Conservation (phyloP, 2,329 filamentous ascomycete genomes). For the Penicillium sp. region DNA sequence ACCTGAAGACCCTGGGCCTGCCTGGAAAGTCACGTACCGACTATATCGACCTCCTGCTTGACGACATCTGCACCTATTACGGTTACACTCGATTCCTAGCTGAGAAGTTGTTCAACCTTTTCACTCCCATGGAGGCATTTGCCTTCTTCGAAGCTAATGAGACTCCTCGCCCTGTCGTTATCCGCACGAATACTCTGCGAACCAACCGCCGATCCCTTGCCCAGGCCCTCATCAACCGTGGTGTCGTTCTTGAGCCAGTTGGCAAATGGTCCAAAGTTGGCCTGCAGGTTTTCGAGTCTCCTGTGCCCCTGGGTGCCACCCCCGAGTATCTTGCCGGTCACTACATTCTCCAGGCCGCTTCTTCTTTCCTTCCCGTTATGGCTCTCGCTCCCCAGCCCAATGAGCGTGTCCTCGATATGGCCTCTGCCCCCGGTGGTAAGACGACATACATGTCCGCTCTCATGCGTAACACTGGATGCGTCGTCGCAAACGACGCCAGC, state of each 20-base stretch:
- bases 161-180: conserved; percentile 85
- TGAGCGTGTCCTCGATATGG: conserved; percentile 91
- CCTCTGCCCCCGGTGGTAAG: conserved; percentile 91
- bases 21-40: conserved; percentile 77
- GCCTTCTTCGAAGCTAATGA: conserved; percentile 99
- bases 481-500: conserved; percentile 96
- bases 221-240: conserved; percentile 89
- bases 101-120: conserved; percentile 90
- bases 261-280: conserved; percentile 99
- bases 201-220: conserved; percentile 75
- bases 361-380: conserved; percentile 96
- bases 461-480: conserved; percentile 94
- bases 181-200: conserved; percentile 92
- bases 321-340: conserved; percentile 96
- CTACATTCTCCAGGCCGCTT: conserved; percentile 96
- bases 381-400: conserved; percentile 89
- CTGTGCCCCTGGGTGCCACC: conserved; percentile 83
- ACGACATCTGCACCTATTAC: conserved; percentile 94
- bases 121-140: conserved; percentile 88
- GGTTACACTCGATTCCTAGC: conserved; percentile 93
- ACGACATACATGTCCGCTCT: conserved; percentile 93
- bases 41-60: conserved; percentile 79
- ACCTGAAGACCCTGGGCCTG: conserved; percentile 77
- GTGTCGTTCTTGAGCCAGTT: conserved; percentile 91
- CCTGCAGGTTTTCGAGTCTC: conserved; percentile 90